phyloP scores from a whole-genome alignment of 2,329 filamentous ascomycete species.

The Penicillium sp. region DNA sequence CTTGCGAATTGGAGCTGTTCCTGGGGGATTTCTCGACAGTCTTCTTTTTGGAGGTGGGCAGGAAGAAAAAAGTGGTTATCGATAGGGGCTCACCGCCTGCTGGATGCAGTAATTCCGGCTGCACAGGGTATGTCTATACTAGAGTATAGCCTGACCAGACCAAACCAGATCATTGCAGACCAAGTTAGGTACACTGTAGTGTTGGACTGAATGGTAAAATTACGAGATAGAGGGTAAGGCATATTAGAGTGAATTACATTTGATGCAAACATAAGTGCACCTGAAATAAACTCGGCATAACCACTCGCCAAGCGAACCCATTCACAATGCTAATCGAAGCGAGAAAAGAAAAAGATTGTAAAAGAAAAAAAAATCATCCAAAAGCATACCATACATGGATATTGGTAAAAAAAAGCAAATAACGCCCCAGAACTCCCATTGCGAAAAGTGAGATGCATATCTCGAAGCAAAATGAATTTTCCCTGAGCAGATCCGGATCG shows the following conservation, averaged over 20 bases:
- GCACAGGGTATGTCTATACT: no score
- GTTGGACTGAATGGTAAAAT: no score
- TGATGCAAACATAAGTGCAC: no score
- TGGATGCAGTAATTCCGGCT: no score
- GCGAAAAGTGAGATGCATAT: conserved; percentile 19
- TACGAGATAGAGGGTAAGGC: no score
- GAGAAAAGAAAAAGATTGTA: background rate
- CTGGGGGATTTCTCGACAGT: background rate
- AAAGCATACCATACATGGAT: conserved; percentile 31
- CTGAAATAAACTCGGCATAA: no score
- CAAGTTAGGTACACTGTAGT: no score
- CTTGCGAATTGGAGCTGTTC: background rate
- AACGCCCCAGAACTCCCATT: conserved; percentile 19
- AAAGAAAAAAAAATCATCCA: conserved; percentile 14
- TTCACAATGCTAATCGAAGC: conserved; percentile 20
- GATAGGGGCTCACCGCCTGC: conserved; percentile 16
- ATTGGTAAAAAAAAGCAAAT: conserved; percentile 16
- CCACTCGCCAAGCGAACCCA: no score
- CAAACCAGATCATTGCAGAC: no score
- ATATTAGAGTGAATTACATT: no score
- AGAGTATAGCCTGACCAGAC: no score
- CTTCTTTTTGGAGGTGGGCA: conserved; percentile 9
- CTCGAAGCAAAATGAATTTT: conserved; percentile 3
- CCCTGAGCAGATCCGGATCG: background rate
- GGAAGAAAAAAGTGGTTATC: conserved; percentile 34